Evolutionary conservation across 192 early-diverging fungal genomes (phyloP).

Genomic region (Gryganskiella cystojenkinii): DNA sequence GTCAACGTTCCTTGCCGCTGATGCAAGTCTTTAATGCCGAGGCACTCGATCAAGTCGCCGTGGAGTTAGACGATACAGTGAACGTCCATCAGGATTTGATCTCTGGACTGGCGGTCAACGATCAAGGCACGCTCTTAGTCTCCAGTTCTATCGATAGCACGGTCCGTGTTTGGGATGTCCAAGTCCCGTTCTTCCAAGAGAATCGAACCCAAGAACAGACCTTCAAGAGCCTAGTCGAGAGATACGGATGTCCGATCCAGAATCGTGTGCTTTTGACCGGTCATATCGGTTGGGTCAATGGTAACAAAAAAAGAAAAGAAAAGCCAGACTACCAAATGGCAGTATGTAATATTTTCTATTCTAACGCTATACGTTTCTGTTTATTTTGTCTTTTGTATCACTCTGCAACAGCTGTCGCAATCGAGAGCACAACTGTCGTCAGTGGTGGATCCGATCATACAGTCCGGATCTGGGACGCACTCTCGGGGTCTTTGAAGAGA

Average conservation of each 20-base stretch:
- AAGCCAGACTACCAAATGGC: background rate
- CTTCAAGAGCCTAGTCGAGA: background rate
- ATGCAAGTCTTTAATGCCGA: constrained; percentile 27
- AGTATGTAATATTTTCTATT: background rate
- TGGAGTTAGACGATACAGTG: background rate
- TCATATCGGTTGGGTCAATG: constrained; percentile 48
- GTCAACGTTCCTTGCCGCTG: constrained; percentile 3
- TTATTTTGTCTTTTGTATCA: background rate
- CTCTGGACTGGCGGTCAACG: constrained; percentile 42
- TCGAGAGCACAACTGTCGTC: constrained; percentile 30
- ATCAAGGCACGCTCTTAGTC: constrained; percentile 15
- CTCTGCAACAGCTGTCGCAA: constrained; percentile 25
- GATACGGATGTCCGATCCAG: constrained; percentile 20
- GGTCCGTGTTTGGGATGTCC: constrained; percentile 30
- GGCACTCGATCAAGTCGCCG: background rate
- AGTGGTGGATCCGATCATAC: constrained; percentile 48
- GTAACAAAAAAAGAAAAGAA: constrained; percentile 12
- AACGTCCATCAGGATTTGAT: constrained; percentile 32
- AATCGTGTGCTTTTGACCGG: constrained; percentile 7
- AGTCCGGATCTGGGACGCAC: constrained; percentile 35
- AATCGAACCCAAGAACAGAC: too few relatives aligned
- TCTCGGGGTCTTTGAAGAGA: constrained; percentile 6
- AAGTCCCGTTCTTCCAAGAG: background rate
- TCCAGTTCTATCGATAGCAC: constrained; percentile 39
- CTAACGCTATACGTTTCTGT: too few relatives aligned